A percentile compares a stretch with the other conserved stretches of the same genome.
Evolutionary conservation across 441 rosid species (phyloP).

Genomic region (Eruca vesicaria): DNA sequence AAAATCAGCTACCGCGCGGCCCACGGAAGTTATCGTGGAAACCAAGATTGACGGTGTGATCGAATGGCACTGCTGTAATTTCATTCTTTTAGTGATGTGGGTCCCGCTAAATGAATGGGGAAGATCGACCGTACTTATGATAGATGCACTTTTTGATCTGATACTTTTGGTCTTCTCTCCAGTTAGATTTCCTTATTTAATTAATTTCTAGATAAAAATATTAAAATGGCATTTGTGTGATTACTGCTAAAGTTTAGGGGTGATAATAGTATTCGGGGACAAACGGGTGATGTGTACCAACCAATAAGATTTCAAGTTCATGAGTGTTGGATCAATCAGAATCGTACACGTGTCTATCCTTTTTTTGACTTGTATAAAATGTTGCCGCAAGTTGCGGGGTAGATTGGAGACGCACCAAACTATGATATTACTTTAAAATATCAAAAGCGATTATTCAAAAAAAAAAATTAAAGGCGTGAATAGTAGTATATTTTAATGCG

Average conservation of each 20-base stretch:
- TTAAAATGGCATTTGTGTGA: conserved; percentile 28
- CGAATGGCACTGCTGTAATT: neutral
- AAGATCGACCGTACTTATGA: conserved; percentile 37
- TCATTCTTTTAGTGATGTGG: neutral
- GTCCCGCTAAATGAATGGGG: conserved; percentile 7
- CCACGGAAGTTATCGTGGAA: neutral
- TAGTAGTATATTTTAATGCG: neutral
- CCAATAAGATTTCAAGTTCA: conserved; percentile 19
- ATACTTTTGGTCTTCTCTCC: neutral
- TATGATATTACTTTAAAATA: conserved; percentile 15
- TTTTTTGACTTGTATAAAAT: conserved; percentile 5
- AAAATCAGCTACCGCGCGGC: conserved; percentile 2
- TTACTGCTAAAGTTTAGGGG: conserved; percentile 2
- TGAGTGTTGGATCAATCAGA: neutral
- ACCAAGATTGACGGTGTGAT: conserved; percentile 24
- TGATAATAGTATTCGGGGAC: conserved; percentile 16
- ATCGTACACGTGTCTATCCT: neutral
- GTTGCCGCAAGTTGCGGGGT: conserved; percentile 36
- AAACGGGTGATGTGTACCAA: conserved; percentile 23
- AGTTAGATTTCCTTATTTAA: neutral
- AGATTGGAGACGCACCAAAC: conserved; percentile 34
- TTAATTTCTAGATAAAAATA: neutral
- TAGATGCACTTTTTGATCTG: conserved; percentile 25
- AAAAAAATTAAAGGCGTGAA: neutral
- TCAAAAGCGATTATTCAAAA: conserved; percentile 7